Percentiles rank a stretch among this genome's conserved stretches.
Conservation (phyloP, 2,329 filamentous ascomycete genomes). For the Trichoderma sp. region DNA sequence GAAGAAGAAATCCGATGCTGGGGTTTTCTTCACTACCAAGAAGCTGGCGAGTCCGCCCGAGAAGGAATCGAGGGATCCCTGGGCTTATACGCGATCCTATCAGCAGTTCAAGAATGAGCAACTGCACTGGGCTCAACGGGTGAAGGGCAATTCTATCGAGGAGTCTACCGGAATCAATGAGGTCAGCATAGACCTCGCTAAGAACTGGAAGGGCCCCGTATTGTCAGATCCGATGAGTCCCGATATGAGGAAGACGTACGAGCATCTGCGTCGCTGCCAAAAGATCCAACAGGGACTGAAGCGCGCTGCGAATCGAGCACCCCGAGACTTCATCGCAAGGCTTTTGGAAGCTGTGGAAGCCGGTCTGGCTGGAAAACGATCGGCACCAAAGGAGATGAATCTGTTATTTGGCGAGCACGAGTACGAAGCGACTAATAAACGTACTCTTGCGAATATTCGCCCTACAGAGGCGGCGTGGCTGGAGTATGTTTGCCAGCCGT, state of each 20-base stretch:
- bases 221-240: slow-evolving; percentile 29
- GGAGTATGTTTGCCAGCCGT: slow-evolving; percentile 30
- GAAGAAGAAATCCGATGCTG: slow-evolving; percentile 26
- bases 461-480: slow-evolving; percentile 32
- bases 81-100: slow-evolving; percentile 33
- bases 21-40: slow-evolving; percentile 31
- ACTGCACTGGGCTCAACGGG: slow-evolving; percentile 30
- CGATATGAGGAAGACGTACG: slow-evolving; percentile 31
- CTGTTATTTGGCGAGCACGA: slow-evolving; percentile 28
- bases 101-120: slow-evolving; percentile 30
- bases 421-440: neutral
- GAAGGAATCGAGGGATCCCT: slow-evolving; percentile 33
- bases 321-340: slow-evolving; percentile 28
- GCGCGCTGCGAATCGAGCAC: slow-evolving; percentile 26
- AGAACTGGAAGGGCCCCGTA: slow-evolving; percentile 32
- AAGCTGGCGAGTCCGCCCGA: slow-evolving; percentile 30
- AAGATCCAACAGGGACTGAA: slow-evolving; percentile 26
- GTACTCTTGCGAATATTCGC: slow-evolving; percentile 26
- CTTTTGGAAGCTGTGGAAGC: slow-evolving; percentile 20
- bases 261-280: slow-evolving; percentile 26
- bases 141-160: slow-evolving; percentile 27
- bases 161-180: slow-evolving; percentile 24
- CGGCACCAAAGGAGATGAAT: neutral
- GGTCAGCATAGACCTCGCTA: slow-evolving; percentile 31
- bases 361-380: slow-evolving; percentile 24